A percentile compares a stretch with the other conserved stretches of the same genome.
Conservation (phyloP, 768 basidiomycete species). For the Cystobasidium onofrii region DNA sequence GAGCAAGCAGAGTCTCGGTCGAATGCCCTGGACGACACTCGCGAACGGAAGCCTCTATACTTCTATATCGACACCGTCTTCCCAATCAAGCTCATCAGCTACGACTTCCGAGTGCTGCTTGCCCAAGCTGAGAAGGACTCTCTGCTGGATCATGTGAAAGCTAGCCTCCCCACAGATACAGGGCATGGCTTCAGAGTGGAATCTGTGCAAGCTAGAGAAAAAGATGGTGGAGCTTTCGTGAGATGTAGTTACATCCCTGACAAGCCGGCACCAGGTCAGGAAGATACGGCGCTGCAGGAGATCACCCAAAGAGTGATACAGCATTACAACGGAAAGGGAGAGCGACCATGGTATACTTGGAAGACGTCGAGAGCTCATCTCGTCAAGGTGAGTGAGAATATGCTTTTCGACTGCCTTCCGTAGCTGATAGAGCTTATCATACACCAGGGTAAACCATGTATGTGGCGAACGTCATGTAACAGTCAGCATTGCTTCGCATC, state of each 20-base stretch:
- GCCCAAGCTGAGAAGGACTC: constrained; percentile 57
- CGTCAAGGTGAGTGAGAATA: not conserved
- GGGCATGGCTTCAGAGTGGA: constrained; percentile 57
- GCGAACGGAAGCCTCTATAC: constrained; percentile 52
- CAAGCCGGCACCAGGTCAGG: constrained; percentile 11
- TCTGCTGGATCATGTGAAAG: constrained; percentile 52
- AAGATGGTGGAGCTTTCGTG: constrained; percentile 82
- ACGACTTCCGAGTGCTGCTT: constrained; percentile 65
- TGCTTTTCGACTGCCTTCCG: not conserved
- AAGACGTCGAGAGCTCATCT: not conserved
- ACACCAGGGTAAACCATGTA: constrained; percentile 5
- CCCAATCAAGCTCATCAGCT: constrained; percentile 60
- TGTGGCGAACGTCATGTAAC: not conserved
- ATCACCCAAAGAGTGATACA: constrained; percentile 14
- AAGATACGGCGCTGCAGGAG: constrained; percentile 10
- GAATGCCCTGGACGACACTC: constrained; percentile 30
- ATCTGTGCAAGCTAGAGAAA: constrained; percentile 54
- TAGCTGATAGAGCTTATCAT: not conserved
- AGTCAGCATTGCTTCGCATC: not conserved
- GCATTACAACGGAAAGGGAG: not conserved
- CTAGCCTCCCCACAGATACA: constrained; percentile 49
- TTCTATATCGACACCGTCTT: constrained; percentile 71
- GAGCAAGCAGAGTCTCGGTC: not conserved
- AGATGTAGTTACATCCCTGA: constrained; percentile 56
- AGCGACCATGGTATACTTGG: not conserved